phyloP scores from a whole-genome alignment of 495 filamentous ascomycete species.

The Lophiostoma macrostomum region DNA sequence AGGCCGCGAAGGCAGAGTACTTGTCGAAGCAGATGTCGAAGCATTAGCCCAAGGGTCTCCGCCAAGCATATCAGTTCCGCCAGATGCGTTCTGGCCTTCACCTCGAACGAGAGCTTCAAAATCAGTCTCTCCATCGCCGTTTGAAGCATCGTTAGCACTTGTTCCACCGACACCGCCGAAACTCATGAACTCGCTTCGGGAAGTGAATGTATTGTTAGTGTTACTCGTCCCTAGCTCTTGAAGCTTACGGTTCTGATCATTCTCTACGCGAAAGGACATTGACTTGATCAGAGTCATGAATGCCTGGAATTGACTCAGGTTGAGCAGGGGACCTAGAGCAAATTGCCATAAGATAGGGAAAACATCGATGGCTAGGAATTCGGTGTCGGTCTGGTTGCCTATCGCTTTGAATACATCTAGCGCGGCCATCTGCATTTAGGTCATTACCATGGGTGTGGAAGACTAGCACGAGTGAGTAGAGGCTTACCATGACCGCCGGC shows the following conservation, averaged over 20 bases:
- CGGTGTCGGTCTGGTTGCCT: constrained; percentile 75
- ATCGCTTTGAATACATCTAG: constrained; percentile 79
- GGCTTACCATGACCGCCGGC: constrained; percentile 75
- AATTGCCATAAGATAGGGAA: constrained; percentile 89
- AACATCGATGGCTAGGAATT: constrained; percentile 91
- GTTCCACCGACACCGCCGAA: constrained; percentile 53
- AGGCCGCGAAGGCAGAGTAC: constrained; percentile 22
- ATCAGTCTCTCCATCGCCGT: constrained; percentile 58
- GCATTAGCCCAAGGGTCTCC: constrained; percentile 37
- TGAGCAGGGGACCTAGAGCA: constrained; percentile 81
- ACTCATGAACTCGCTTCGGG: constrained; percentile 56
- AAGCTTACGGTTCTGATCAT: constrained; percentile 82
- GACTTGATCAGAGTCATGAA: constrained; percentile 86
- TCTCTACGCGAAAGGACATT: constrained; percentile 75
- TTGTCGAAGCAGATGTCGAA: constrained; percentile 18
- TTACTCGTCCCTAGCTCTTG: constrained; percentile 65
- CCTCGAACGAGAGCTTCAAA: constrained; percentile 89
- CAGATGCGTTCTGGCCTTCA: constrained; percentile 23
- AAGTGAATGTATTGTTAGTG: constrained; percentile 33
- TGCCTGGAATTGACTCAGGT: constrained; percentile 78
- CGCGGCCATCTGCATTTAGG: constrained; percentile 62
- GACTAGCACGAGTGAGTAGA: neutral
- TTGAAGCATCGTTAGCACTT: constrained; percentile 48
- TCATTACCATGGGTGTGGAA: neutral
- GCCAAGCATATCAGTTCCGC: constrained; percentile 41